These are phyloP conservation scores for Kandelia obovata DNA, from an alignment of 345 rosid genomes.

Conservation along the genomic window DNA sequence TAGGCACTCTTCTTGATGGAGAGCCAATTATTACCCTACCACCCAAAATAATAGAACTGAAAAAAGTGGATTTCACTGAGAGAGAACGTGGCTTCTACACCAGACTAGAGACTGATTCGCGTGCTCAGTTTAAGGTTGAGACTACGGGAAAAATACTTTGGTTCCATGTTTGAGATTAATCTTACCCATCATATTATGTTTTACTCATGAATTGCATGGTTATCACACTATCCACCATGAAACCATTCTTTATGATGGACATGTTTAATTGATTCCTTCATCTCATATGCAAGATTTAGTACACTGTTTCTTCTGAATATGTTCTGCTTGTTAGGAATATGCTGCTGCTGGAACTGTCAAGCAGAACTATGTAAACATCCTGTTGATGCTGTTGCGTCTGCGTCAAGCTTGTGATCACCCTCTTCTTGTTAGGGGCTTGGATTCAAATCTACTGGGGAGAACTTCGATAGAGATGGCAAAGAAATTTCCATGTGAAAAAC, in stretches of 20 bases:
- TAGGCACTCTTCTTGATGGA: constrained; percentile 85
- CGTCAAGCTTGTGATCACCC: constrained; percentile 99
- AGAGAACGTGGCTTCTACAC: constrained; percentile 87
- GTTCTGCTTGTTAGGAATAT: constrained; percentile 62
- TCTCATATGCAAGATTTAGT: not conserved
- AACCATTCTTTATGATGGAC: not conserved
- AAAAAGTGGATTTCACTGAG: constrained; percentile 74
- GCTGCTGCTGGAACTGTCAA: constrained; percentile 98
- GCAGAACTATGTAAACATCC: constrained; percentile 90
- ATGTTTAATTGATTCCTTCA: not conserved
- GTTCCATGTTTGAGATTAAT: too few relatives aligned
- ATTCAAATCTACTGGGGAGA: constrained; percentile 52
- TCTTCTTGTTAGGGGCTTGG: constrained; percentile 76
- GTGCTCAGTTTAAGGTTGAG: constrained; percentile 74
- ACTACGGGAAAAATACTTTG: constrained; percentile 7
- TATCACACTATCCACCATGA: not conserved
- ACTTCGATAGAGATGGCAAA: constrained; percentile 58
- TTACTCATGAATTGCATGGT: too few relatives aligned
- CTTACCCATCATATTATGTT: too few relatives aligned
- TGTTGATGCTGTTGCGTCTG: constrained; percentile 96
- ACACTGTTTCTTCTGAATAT: constrained; percentile 2
- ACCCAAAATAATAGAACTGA: constrained; percentile 66
- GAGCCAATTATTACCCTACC: constrained; percentile 79
- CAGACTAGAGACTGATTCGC: constrained; percentile 74
- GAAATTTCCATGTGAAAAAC: constrained; percentile 49